Evolutionary conservation across 768 basidiomycete species (phyloP).

Genomic region (Naematelia encephala): DNA sequence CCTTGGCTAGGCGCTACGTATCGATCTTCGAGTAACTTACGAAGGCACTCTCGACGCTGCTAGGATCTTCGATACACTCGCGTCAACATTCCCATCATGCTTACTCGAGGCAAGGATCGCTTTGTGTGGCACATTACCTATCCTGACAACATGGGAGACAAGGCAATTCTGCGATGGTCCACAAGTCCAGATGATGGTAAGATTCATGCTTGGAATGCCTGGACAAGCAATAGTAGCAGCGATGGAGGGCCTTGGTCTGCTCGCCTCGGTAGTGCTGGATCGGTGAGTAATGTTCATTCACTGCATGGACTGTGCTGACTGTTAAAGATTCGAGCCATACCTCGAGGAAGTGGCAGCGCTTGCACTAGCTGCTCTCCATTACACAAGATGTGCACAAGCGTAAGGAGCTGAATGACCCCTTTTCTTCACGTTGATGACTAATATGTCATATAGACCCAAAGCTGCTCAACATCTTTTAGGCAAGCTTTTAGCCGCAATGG

Average conservation of each 20-base stretch:
- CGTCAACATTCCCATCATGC: conserved; percentile 6
- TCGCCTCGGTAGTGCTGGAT: conserved; percentile 30
- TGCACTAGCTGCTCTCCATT: conserved; percentile 18
- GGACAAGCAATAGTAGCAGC: conserved; percentile 1
- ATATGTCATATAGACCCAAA: conserved; percentile 10
- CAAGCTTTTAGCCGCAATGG: conserved; percentile 27
- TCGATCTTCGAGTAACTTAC: conserved; percentile 24
- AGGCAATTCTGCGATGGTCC: conserved; percentile 13
- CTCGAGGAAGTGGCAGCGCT: conserved; percentile 17
- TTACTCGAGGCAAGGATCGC: conserved; percentile 12
- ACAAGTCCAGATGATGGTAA: conserved; percentile 15
- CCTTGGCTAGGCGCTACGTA: conserved; percentile 24
- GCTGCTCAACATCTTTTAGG: conserved; percentile 31
- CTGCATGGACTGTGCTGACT: neutral
- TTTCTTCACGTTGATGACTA: no score
- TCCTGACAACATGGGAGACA: conserved; percentile 36
- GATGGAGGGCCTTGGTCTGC: conserved; percentile 28
- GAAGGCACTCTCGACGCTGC: conserved; percentile 24
- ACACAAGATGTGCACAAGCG: conserved; percentile 6
- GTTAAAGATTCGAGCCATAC: conserved; percentile 31
- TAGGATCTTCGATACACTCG: conserved; percentile 23
- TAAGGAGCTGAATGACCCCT: no score
- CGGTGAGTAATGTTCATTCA: conserved; percentile 14
- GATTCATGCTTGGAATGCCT: conserved; percentile 20
- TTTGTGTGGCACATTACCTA: conserved; percentile 30